Evolutionary conservation across 2,329 filamentous ascomycete genomes (phyloP).

Genomic region (Aspergillus calidoustus): DNA sequence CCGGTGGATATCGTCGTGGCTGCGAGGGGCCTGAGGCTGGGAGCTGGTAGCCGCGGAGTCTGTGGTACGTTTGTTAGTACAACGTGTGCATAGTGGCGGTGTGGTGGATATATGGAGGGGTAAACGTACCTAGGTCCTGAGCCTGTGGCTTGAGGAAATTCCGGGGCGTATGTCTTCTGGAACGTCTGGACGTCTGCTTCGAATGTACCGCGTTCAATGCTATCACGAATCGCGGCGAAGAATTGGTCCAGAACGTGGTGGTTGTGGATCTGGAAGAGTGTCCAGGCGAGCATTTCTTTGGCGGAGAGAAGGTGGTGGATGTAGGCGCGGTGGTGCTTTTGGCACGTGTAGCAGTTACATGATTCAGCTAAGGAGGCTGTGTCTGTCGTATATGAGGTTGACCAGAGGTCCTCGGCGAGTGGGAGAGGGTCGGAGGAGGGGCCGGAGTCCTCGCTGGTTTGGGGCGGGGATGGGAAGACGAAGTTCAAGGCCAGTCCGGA

Average conservation of each 20-base stretch:
- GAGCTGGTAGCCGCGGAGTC: constrained; percentile 79
- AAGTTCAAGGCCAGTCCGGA: constrained; percentile 85
- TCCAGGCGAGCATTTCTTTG: constrained; percentile 97
- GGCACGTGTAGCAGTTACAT: constrained; percentile 85
- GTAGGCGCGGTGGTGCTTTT: constrained; percentile 81
- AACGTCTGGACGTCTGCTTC: constrained; percentile 64
- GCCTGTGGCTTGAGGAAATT: constrained; percentile 75
- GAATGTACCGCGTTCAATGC: constrained; percentile 62
- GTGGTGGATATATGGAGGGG: background rate
- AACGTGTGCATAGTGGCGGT: background rate
- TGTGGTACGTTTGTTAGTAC: constrained; percentile 27
- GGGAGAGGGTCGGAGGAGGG: constrained; percentile 38
- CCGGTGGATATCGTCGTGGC: constrained; percentile 67
- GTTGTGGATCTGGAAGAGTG: constrained; percentile 90
- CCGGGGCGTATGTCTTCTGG: constrained; percentile 67
- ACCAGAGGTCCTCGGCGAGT: constrained; percentile 82
- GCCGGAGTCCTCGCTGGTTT: constrained; percentile 18
- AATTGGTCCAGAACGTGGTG: constrained; percentile 73
- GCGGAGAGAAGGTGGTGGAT: constrained; percentile 84
- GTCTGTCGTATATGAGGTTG: constrained; percentile 62
- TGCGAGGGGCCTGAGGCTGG: constrained; percentile 69
- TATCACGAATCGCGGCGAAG: constrained; percentile 70
- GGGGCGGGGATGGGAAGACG: constrained; percentile 62
- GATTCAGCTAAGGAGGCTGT: constrained; percentile 63
- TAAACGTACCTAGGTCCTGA: constrained; percentile 68